Evolutionary conservation across 371 early-diverging fungal species (phyloP).

Genomic region (Actinomortierella wolfii): DNA sequence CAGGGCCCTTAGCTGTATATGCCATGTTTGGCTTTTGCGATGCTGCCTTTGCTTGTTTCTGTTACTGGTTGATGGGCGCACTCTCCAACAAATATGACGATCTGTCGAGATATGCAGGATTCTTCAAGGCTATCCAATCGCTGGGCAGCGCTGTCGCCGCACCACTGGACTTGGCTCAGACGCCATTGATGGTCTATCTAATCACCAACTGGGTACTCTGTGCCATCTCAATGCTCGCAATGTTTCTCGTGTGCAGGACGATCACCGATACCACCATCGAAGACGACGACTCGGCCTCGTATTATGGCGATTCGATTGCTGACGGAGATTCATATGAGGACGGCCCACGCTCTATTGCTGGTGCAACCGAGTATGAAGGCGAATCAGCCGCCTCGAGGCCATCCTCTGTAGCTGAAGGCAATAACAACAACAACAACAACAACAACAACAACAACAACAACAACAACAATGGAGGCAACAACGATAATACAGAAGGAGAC

Average conservation of each 20-base stretch:
- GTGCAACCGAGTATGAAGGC: conserved; percentile 2
- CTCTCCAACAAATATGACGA: conserved; percentile 71
- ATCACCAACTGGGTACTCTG: conserved; percentile 51
- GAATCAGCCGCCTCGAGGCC: conserved; percentile 1
- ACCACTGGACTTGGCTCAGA: conserved; percentile 40
- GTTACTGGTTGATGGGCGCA: conserved; percentile 78
- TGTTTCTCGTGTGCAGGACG: conserved; percentile 44
- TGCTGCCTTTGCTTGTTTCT: conserved; percentile 66
- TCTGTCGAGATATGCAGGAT: conserved; percentile 77
- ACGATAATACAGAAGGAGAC: background rate
- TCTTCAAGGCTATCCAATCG: conserved; percentile 52
- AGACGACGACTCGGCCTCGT: background rate
- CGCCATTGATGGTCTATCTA: conserved; percentile 37
- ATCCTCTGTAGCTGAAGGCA: background rate
- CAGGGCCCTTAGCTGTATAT: conserved; percentile 64
- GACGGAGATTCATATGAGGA: conserved; percentile 4
- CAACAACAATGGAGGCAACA: background rate
- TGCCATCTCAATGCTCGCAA: conserved; percentile 40
- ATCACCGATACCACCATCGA: conserved; percentile 38
- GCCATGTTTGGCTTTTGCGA: conserved; percentile 72
- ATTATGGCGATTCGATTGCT: conserved; percentile 2
- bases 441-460: background rate
- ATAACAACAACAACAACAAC: background rate
- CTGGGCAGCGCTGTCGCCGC: conserved; percentile 50
- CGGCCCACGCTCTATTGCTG: background rate